Conservation (phyloP, 164 flowering plant genomes). For the Magnolia kwangsiensis region DNA sequence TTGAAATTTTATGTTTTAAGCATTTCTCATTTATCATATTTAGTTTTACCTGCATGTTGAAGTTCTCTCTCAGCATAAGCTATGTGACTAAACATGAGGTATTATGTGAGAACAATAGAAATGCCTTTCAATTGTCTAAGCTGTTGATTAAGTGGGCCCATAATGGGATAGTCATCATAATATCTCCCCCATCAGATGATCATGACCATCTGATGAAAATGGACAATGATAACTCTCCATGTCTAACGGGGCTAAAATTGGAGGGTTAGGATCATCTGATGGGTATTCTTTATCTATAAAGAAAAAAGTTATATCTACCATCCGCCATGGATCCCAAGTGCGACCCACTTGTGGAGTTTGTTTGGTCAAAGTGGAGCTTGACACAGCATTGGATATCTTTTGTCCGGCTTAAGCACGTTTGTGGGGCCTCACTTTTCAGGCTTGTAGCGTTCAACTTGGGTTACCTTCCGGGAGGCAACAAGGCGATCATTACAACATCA, state of each 20-base stretch:
- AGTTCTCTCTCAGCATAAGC: neutral
- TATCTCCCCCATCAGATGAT: too few relatives aligned
- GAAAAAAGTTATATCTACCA: too few relatives aligned
- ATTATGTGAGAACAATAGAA: neutral
- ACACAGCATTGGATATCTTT: neutral
- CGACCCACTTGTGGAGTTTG: neutral
- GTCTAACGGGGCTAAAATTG: too few relatives aligned
- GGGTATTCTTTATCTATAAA: too few relatives aligned
- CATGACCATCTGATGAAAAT: too few relatives aligned
- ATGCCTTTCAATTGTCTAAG: too few relatives aligned
- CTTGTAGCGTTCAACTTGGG: conserved; percentile 96
- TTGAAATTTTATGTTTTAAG: neutral
- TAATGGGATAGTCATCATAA: neutral
- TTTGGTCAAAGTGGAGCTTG: neutral
- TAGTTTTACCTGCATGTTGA: neutral
- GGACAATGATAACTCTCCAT: too few relatives aligned
- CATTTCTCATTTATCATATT: neutral
- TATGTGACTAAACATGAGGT: neutral
- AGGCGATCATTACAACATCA: conserved; percentile 57
- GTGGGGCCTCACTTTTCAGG: conserved; percentile 33
- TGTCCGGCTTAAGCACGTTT: neutral
- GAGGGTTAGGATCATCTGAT: too few relatives aligned
- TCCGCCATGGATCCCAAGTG: too few relatives aligned
- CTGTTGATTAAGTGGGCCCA: neutral
- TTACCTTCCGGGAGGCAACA: conserved; percentile 95